Conservation (phyloP, 495 filamentous ascomycete species). For the Margaritispora aquatica region DNA sequence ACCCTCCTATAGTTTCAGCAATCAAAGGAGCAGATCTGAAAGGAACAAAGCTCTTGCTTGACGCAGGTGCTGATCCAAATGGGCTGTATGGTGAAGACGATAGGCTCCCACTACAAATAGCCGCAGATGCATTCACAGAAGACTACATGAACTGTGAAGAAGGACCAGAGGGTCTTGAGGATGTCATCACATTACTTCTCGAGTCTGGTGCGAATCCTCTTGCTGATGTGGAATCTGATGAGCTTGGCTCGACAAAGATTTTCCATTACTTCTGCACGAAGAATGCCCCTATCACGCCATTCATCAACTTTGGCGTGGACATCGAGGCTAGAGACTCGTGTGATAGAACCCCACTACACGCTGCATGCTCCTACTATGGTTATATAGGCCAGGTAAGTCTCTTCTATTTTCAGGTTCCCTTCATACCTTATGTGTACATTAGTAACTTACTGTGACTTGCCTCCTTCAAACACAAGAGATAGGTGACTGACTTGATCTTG, state of each 20-base stretch:
- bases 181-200: not conserved
- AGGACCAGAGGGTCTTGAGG: not conserved
- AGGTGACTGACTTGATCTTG: no score
- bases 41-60: constrained; percentile 17
- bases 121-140: not conserved
- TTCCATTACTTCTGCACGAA: not conserved
- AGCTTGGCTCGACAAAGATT: not conserved
- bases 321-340: not conserved
- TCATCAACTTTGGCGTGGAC: not conserved
- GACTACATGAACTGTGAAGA: not conserved
- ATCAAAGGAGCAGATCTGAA: constrained; percentile 2
- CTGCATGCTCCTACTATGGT: not conserved
- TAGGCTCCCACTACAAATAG: not conserved
- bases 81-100: not conserved
- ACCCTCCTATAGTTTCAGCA: not conserved
- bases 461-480: no score
- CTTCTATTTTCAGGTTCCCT: no score
- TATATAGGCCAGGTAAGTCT: not conserved
- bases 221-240: not conserved
- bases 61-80: constrained; percentile 24
- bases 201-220: not conserved
- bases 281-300: not conserved
- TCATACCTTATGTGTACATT: no score
- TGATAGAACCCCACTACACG: not conserved
- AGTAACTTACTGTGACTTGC: no score